Evolutionary conservation across 2,329 filamentous ascomycete genomes (phyloP), one percentile per base, ranked within the genome.

Genomic region (Trichoderma sp.): DNA sequence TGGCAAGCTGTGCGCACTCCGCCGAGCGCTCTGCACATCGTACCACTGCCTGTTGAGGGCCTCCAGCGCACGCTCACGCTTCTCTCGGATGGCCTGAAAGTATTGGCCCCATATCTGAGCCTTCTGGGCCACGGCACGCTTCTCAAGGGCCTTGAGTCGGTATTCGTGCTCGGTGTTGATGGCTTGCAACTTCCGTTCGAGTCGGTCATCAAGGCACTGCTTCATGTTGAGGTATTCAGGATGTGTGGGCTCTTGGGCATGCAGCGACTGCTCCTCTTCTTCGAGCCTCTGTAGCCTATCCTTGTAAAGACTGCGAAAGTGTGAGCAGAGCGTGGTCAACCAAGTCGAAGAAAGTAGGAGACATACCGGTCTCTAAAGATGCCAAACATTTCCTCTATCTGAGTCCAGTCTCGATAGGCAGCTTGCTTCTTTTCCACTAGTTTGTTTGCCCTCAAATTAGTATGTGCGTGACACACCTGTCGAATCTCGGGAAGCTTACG

Each of bases 221-320:
- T 96, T 90, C 89, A 97, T 96, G 50, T 92, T 92, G 39, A 97
- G 84, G 72, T 94, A 94, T 77, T 97, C 94, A 39, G 93, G 92
- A 76, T 99, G 95, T n/a, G 88, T 90, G n/a, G 88, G 88, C 64
- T 82, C 83, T 56, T 85, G 83, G 72, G 86, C 82, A 66, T 82
- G 78, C 19, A 90, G 79, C 77, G 89, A 88, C 35, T 84, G 84
- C 74, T 90, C 88, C 77, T 90, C 88, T 71, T 84, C 81, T 73
- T 97, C 93, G 66, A 97, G 84, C 74, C 92, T 89, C 60, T 92
- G 90, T 25, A 99, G 86, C 70, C 93, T 88, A 78, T 98, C 94
- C 75, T 95, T 92, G 78, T 94, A 95, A 50, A 97, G 86, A 71
- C 93, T 96, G 74, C 54, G 12, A 22, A 22, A 19, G 39, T 19